phyloP scores from a whole-genome alignment of 768 basidiomycete species.

The Lentinus tigrinus region DNA sequence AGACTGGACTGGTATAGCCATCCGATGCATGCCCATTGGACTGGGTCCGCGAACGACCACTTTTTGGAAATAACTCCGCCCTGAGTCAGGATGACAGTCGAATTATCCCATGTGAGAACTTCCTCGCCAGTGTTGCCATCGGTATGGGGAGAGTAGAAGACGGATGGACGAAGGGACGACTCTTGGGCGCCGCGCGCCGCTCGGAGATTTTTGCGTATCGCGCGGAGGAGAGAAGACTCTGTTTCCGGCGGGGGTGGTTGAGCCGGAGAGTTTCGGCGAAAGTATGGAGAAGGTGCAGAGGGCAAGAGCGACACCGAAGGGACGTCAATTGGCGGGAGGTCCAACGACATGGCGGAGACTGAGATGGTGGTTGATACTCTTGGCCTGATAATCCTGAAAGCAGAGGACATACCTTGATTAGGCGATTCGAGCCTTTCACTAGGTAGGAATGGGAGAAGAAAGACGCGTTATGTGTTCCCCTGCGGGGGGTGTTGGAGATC shows the following conservation, averaged over 20 bases:
- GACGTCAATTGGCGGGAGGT: neutral
- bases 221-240: constrained; percentile 46
- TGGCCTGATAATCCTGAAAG: too few species aligned
- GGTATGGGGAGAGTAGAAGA: neutral
- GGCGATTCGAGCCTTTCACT: too few species aligned
- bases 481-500: too few species aligned
- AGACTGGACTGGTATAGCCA: constrained; percentile 55
- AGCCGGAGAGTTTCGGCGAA: neutral
- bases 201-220: constrained; percentile 60
- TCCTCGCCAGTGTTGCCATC: constrained; percentile 28
- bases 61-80: constrained; percentile 73
- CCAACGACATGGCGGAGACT: neutral
- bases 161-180: neutral
- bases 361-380: neutral
- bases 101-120: constrained; percentile 70
- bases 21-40: constrained; percentile 82
- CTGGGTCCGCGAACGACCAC: constrained; percentile 71
- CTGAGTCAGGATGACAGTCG: constrained; percentile 58
- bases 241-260: constrained; percentile 13
- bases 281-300: neutral
- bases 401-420: too few species aligned
- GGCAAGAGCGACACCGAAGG: neutral
- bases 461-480: too few species aligned
- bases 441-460: too few species aligned
- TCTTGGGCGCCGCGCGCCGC: constrained; percentile 32